Evolutionary conservation across 2,329 filamentous ascomycete species (phyloP).

Genomic region (Curvularia spicifera): DNA sequence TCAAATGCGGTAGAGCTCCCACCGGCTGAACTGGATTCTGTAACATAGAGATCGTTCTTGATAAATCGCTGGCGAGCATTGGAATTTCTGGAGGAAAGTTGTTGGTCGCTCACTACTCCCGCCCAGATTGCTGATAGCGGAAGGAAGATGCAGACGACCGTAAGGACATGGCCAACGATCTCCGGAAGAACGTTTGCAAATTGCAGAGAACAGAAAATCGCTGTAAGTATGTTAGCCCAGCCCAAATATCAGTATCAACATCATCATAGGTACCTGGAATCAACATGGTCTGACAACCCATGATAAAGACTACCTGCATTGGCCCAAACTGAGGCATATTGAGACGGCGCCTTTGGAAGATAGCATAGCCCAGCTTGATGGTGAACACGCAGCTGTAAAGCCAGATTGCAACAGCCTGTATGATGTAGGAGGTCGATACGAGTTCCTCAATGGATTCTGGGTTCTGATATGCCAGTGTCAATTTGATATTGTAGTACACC

Average conservation of each 20-base stretch:
- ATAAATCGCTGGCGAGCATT: constrained; percentile 40
- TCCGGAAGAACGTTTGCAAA: constrained; percentile 60
- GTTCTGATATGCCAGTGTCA: constrained; percentile 45
- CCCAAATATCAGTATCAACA: neutral
- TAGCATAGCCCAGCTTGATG: constrained; percentile 64
- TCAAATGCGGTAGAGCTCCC: constrained; percentile 22
- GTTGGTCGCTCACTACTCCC: constrained; percentile 37
- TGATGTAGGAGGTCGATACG: constrained; percentile 55
- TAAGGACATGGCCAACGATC: constrained; percentile 62
- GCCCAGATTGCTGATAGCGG: constrained; percentile 74
- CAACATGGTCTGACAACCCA: constrained; percentile 70
- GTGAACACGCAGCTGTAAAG: constrained; percentile 69
- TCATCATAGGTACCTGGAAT: constrained; percentile 60
- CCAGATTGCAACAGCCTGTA: constrained; percentile 63
- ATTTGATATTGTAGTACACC: constrained; percentile 56
- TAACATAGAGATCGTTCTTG: constrained; percentile 30
- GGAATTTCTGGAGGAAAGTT: constrained; percentile 26
- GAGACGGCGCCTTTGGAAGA: constrained; percentile 62
- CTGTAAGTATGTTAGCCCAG: constrained; percentile 50
- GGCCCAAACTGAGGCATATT: constrained; percentile 67
- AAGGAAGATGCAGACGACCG: constrained; percentile 66
- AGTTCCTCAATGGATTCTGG: constrained; percentile 34
- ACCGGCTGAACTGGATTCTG: constrained; percentile 11
- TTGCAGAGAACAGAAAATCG: constrained; percentile 65
- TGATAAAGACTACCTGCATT: constrained; percentile 71